Evolutionary conservation across 371 early-diverging fungal species (phyloP).

Genomic region (Gilbertella persicaria): DNA sequence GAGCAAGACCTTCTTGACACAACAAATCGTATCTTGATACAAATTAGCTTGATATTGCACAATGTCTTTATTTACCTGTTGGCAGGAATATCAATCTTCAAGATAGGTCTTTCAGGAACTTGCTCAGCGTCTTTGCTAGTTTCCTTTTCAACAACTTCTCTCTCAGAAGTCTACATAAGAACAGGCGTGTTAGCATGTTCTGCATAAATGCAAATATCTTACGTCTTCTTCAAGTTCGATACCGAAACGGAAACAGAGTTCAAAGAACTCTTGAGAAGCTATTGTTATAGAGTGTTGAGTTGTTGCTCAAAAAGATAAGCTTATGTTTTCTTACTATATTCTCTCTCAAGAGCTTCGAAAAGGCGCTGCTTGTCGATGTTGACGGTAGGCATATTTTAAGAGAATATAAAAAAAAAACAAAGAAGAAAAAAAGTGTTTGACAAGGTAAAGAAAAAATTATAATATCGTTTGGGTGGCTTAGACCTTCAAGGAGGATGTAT

Average conservation of each 20-base stretch:
- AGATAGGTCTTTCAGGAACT: constrained; percentile 76
- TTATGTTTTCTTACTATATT: constrained; percentile 65
- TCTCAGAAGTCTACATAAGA: constrained; percentile 75
- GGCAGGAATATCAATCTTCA: constrained; percentile 99
- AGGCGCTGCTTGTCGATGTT: constrained; percentile 90
- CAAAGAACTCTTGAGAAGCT: constrained; percentile 90
- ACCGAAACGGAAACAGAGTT: constrained; percentile 99
- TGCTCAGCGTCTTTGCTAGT: constrained; percentile 55
- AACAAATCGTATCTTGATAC: constrained; percentile 87
- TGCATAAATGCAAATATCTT: no score
- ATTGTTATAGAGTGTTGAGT: neutral
- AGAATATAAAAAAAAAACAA: constrained; percentile 69
- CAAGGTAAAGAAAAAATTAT: constrained; percentile 10
- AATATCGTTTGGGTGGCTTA: neutral
- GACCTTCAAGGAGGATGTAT: no score
- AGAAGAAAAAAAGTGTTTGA: constrained; percentile 42
- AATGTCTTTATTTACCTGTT: constrained; percentile 80
- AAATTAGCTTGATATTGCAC: neutral
- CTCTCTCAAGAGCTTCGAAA: constrained; percentile 78
- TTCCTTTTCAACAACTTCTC: constrained; percentile 73
- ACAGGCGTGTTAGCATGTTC: constrained; percentile 14
- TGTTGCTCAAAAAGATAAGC: neutral
- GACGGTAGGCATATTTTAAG: constrained; percentile 93
- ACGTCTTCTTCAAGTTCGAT: constrained; percentile 99
- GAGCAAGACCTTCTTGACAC: constrained; percentile 93